Conservation (phyloP, 176 grass and related monocot species). For the Poa annua region DNA sequence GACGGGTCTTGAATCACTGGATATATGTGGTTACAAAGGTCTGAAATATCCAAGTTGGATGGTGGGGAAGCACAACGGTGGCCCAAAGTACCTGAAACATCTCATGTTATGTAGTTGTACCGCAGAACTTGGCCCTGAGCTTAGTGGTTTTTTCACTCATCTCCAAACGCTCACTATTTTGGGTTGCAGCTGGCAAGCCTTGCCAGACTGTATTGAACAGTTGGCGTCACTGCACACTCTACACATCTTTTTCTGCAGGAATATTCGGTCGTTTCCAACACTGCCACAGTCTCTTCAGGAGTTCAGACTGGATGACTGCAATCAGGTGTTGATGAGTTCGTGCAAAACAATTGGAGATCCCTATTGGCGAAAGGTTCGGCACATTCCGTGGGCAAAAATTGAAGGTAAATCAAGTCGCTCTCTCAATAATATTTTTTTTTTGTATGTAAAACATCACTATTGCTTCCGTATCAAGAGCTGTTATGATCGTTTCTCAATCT, state of each 20-base stretch:
- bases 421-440: neutral
- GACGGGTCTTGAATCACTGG: too few species aligned
- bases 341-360: neutral
- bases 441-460: neutral
- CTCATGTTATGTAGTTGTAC: rapidly evolving
- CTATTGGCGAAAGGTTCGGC: neutral
- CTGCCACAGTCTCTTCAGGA: neutral
- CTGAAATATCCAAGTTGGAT: neutral
- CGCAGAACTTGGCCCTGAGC: neutral
- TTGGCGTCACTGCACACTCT: neutral
- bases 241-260: neutral
- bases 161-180: neutral
- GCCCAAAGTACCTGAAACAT: neutral
- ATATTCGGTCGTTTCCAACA: neutral
- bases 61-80: neutral
- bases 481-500: neutral
- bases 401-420: too few species aligned
- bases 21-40: too few species aligned
- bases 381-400: neutral
- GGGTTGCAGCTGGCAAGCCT: neutral
- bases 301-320: neutral
- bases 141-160: neutral
- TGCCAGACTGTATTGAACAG: too few species aligned
- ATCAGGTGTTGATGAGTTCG: neutral
- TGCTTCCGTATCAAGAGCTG: neutral